Conservation (phyloP, 192 early-diverging fungal species). For the Backusella parvicylindrica region DNA sequence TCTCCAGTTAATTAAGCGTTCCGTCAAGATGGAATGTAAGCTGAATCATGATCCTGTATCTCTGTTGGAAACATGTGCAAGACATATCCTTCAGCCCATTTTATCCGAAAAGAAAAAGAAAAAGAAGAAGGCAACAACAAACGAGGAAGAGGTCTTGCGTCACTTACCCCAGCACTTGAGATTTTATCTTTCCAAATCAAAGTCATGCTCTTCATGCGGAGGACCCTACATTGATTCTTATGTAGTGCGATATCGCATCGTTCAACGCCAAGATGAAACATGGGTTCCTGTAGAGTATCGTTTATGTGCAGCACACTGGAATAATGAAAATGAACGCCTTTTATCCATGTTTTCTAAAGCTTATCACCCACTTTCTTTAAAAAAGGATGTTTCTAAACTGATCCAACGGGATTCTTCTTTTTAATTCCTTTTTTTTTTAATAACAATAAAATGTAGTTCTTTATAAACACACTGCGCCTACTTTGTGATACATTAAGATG, state of each 20-base stretch:
- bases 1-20: not conserved
- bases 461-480: not conserved
- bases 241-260: conserved; percentile 57
- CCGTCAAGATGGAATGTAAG: not conserved
- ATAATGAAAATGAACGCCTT: conserved; percentile 62
- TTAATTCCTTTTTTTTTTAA: not conserved
- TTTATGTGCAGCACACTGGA: conserved; percentile 77
- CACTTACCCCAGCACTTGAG: conserved; percentile 52
- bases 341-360: conserved; percentile 49
- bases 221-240: conserved; percentile 72
- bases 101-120: not conserved
- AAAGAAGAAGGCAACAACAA: conserved; percentile 43
- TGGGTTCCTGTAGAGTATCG: conserved; percentile 61
- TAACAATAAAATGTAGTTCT: not conserved
- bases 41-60: conserved; percentile 47
- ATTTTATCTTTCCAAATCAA: conserved; percentile 56
- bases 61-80: conserved; percentile 72
- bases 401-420: not conserved
- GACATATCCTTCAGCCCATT: conserved; percentile 53
- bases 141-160: not conserved
- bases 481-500: not conserved
- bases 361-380: not conserved
- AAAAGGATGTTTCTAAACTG: not conserved
- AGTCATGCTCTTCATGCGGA: conserved; percentile 69
- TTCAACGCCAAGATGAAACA: conserved; percentile 57